Base-by-base conservation (phyloP, 768 basidiomycete genomes). In the Hericium coralloides region DNA sequence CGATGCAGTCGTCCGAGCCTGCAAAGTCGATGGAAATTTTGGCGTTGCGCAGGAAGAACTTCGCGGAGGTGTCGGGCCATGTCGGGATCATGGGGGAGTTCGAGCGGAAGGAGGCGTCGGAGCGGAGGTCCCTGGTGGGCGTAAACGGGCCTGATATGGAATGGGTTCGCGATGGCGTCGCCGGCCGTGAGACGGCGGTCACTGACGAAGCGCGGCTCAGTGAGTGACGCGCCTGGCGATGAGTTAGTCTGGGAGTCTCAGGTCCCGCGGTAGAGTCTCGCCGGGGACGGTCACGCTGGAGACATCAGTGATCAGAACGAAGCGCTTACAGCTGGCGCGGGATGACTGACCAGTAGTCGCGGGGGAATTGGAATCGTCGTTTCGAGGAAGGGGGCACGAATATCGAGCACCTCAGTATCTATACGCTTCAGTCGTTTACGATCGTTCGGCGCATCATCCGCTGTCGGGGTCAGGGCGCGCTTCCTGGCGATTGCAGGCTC, bases 21-120 rank as follows among this genome's bases (percentile, higher is more conserved):
- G 38, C 37, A 49, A 63, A 65, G 50, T 63, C 64, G 49, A 64
- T 60, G 18, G 52, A 31, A 4, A 55, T 20, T 51, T 60, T 56
- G 36, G 50, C 54, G 37, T 57, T 51, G 55, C 54, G 41, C 52
- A 65, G 45, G 49, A 52, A 41, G 37, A 36, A 26, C 31, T 48
- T 57, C 1, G 60, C 60, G 14, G 58, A 61, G 20, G 56, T 59
- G 31, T 55, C 58, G 20, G 60, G 58, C 14, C n/a, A 55, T 6
- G 26, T 15, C 5, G 37, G 52, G 10, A 56, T 49, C 10, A 49
- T 56, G n/a, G 63, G 60, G 6, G 63, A 60, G 17, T 52, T 48
- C 22, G 57, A 37, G 14, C 62, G 54, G 49, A 38, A 23, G 17
- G 55, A 56, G 10, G 37, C 15, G 49, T 26, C 36, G 58, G 55